phyloP scores from a whole-genome alignment of 352 stramenopile genomes.

The Aphanomyces stellatus region DNA sequence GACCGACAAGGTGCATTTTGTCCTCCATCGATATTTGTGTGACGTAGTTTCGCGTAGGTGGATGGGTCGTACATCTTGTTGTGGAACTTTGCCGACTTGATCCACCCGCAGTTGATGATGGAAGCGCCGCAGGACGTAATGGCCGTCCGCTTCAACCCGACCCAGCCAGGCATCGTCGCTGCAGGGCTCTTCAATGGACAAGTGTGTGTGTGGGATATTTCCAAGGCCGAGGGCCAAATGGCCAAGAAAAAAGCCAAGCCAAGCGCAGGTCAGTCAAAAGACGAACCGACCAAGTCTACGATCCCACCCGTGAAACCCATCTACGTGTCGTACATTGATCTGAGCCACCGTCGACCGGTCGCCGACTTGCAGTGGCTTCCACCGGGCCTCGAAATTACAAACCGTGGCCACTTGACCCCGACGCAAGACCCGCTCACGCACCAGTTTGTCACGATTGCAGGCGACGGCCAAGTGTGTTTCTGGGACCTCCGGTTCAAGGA shows the following conservation, averaged over 20 bases:
- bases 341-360: conserved; percentile 77
- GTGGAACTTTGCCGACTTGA: conserved; percentile 93
- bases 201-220: conserved; percentile 89
- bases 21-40: not conserved
- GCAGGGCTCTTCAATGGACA: conserved; percentile 82
- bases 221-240: conserved; percentile 57
- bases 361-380: conserved; percentile 86
- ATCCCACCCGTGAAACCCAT: conserved; percentile 58
- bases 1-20: conserved; percentile 26
- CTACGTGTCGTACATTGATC: conserved; percentile 81
- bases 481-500: conserved; percentile 90
- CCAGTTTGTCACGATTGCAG: conserved; percentile 90
- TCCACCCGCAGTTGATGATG: conserved; percentile 89
- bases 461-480: conserved; percentile 86
- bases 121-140: conserved; percentile 86
- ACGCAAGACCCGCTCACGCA: conserved; percentile 42
- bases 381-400: conserved; percentile 79
- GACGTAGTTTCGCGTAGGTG: conserved; percentile 57
- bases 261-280: conserved; percentile 20
- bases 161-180: conserved; percentile 72
- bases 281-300: conserved; percentile 47
- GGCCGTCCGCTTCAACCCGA: conserved; percentile 84
- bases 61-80: conserved; percentile 88
- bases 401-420: conserved; percentile 69
- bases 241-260: conserved; percentile 45